Evolutionary conservation across 345 rosid species (phyloP).

Genomic region (Pugionium cornutum): DNA sequence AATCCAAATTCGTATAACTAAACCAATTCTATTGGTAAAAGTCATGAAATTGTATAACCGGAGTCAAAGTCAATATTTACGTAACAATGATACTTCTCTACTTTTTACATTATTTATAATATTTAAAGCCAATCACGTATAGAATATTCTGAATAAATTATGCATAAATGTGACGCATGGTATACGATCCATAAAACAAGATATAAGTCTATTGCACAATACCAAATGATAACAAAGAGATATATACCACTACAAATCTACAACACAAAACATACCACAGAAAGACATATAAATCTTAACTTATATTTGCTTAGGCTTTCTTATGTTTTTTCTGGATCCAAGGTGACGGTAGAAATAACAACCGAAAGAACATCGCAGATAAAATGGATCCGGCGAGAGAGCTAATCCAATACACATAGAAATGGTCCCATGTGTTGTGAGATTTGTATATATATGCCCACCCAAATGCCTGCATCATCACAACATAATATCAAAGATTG

Average conservation of each 20-base stretch:
- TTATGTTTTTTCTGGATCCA: conserved; percentile 49
- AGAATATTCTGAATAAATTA: not conserved
- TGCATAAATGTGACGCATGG: no score
- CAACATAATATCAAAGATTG: conserved; percentile 3
- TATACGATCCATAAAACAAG: no score
- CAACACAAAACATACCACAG: not conserved
- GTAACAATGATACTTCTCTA: no score
- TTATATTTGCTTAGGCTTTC: conserved; percentile 47
- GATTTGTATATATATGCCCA: conserved; percentile 84
- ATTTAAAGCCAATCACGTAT: no score
- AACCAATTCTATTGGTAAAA: no score
- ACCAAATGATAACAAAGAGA: not conserved
- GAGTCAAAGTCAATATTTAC: no score
- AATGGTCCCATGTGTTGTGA: conserved; percentile 91
- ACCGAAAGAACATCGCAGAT: conserved; percentile 78
- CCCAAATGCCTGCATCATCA: conserved; percentile 73
- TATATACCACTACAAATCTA: not conserved
- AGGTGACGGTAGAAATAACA: conserved; percentile 52
- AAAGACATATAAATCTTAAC: not conserved
- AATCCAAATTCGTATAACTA: no score
- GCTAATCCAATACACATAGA: conserved; percentile 89
- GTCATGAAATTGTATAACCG: no score
- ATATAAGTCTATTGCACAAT: not conserved
- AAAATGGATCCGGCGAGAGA: conserved; percentile 77
- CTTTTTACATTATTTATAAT: no score